phyloP scores from a whole-genome alignment of 495 filamentous ascomycete genomes.

The Penicillium goetzii region DNA sequence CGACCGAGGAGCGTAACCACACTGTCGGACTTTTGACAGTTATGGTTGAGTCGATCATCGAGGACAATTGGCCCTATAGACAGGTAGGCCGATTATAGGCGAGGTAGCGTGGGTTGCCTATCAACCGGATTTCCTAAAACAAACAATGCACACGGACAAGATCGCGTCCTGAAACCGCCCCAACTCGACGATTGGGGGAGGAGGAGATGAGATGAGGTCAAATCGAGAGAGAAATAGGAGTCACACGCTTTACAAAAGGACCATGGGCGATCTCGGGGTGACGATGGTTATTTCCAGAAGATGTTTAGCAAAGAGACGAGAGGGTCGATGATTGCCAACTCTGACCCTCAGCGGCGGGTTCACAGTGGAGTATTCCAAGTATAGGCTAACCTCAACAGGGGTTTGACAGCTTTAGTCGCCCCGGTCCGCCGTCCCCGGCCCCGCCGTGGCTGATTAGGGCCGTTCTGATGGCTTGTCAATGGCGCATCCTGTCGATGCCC shows the following conservation, averaged over 20 bases:
- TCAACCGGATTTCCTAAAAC: slow-evolving; percentile 1
- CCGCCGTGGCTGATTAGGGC: slow-evolving; percentile 10
- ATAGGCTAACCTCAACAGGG: background rate
- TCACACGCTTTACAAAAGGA: slow-evolving; percentile 6
- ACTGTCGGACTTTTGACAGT: slow-evolving; percentile 9
- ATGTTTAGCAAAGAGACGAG: background rate
- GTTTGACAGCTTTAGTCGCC: slow-evolving; percentile 34
- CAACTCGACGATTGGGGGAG: background rate
- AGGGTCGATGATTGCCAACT: slow-evolving; percentile 28
- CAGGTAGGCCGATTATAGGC: background rate
- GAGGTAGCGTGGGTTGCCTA: background rate
- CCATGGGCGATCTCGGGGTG: background rate
- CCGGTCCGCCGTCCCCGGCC: slow-evolving; percentile 34
- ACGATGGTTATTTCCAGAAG: background rate
- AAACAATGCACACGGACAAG: background rate
- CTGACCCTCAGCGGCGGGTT: slow-evolving; percentile 25
- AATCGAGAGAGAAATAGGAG: background rate
- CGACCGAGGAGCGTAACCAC: background rate
- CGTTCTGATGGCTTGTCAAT: slow-evolving; percentile 11
- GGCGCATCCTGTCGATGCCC: background rate
- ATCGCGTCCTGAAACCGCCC: slow-evolving; percentile 23
- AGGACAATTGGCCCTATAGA: background rate
- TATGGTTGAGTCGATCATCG: background rate
- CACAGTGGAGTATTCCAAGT: background rate
- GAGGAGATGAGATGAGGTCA: slow-evolving; percentile 8